Conservation (phyloP, 169 alveolate genomes). For the Babesia caballi region DNA sequence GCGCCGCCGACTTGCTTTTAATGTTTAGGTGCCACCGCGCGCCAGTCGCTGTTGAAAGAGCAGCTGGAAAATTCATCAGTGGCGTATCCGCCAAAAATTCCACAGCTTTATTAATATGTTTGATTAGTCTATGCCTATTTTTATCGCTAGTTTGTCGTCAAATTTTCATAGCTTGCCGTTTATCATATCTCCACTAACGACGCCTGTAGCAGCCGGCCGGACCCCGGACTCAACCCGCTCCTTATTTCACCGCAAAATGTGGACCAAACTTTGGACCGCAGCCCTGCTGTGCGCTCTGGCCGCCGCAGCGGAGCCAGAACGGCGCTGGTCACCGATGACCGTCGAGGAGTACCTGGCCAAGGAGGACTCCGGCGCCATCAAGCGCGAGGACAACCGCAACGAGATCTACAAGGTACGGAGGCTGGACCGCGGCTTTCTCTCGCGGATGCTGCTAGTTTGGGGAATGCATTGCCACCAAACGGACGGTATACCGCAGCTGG, state of each 20-base stretch:
- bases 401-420: neutral
- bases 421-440: constrained; percentile 13
- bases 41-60: neutral
- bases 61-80: neutral
- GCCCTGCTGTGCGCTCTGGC: neutral
- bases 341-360: neutral
- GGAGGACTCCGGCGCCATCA: neutral
- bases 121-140: too few species aligned
- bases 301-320: neutral
- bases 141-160: too few species aligned
- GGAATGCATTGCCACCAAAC: neutral
- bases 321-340: neutral
- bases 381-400: neutral
- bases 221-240: too few species aligned
- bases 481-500: constrained; percentile 1
- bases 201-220: too few species aligned
- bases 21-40: neutral
- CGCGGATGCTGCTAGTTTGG: neutral
- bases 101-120: too few species aligned
- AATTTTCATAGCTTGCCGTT: too few species aligned
- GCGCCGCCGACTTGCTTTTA: too few species aligned
- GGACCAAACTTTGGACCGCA: too few species aligned
- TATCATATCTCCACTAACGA: too few species aligned
- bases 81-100: neutral
- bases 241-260: too few species aligned